Conservation (phyloP, 306 rosid genomes). For the Chamaecrista fasciculata region DNA sequence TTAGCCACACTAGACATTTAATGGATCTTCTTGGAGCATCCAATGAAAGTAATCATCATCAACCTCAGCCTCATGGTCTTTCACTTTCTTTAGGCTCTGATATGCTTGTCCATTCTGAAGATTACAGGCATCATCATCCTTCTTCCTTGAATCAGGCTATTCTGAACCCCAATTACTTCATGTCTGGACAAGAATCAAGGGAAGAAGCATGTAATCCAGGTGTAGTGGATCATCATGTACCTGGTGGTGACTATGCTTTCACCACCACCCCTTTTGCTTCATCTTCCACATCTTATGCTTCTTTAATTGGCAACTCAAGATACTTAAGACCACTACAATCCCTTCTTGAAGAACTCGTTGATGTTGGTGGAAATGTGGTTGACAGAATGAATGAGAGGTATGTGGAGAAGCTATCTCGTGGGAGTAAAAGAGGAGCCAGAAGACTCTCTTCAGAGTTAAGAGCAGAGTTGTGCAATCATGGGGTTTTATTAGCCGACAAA, state of each 20-base stretch:
- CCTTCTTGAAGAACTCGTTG: slow-evolving; percentile 67
- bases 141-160: slow-evolving; percentile 42
- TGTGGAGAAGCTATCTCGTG: slow-evolving; percentile 48
- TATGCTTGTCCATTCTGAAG: slow-evolving; percentile 54
- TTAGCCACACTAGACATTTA: slow-evolving; percentile 67
- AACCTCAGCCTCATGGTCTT: slow-evolving; percentile 51
- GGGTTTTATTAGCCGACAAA: slow-evolving; percentile 50
- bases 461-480: slow-evolving; percentile 55
- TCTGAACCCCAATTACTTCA: slow-evolving; percentile 47
- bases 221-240: slow-evolving; percentile 41
- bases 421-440: slow-evolving; percentile 41
- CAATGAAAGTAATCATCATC: slow-evolving; percentile 38
- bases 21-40: slow-evolving; percentile 80
- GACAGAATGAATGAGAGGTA: slow-evolving; percentile 54
- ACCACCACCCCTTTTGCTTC: slow-evolving; percentile 40
- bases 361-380: slow-evolving; percentile 51
- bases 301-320: slow-evolving; percentile 53
- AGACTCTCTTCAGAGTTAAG: slow-evolving; percentile 57
- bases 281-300: slow-evolving; percentile 43
- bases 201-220: slow-evolving; percentile 45
- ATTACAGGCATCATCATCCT: slow-evolving; percentile 36
- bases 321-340: slow-evolving; percentile 65
- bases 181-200: slow-evolving; percentile 38
- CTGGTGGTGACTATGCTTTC: slow-evolving; percentile 48
- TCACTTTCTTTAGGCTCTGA: slow-evolving; percentile 81